These are phyloP conservation scores for Zalerion maritima DNA, from an alignment of 495 filamentous ascomycete species.

Conservation along the genomic window DNA sequence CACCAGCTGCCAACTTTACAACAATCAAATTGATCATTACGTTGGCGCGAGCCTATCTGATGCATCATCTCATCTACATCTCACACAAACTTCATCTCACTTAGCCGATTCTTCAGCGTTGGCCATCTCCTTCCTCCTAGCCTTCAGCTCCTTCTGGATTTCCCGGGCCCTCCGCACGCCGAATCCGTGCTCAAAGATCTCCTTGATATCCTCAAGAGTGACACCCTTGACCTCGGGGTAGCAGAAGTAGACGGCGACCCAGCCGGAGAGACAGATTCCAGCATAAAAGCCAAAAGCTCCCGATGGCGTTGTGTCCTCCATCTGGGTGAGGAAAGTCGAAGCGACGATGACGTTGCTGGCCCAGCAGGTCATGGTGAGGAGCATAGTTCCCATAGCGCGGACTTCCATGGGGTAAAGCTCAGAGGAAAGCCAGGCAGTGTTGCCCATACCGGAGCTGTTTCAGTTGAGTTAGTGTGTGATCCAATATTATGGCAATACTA, in stretches of 20 bases:
- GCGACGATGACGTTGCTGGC: conserved; percentile 37
- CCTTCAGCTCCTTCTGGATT: too few relatives aligned
- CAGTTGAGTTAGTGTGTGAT: too few relatives aligned
- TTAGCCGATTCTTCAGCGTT: too few relatives aligned
- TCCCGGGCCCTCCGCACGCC: conserved; percentile 15
- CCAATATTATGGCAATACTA: too few relatives aligned
- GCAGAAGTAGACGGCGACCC: conserved; percentile 31
- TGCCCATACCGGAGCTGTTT: conserved; percentile 30
- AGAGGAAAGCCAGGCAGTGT: conserved; percentile 35
- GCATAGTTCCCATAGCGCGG: conserved; percentile 38
- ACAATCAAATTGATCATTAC: too few relatives aligned
- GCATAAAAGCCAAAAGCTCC: conserved; percentile 41
- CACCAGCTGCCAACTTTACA: too few relatives aligned
- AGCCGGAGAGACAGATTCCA: conserved; percentile 31
- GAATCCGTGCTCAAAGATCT: conserved; percentile 34
- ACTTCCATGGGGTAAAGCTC: conserved; percentile 40
- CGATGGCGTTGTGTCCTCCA: conserved; percentile 30
- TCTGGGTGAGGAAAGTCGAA: conserved; percentile 36
- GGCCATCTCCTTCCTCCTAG: too few relatives aligned
- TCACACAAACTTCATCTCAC: too few relatives aligned
- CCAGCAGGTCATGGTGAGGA: conserved; percentile 35
- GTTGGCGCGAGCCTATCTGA: too few relatives aligned
- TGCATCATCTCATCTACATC: too few relatives aligned
- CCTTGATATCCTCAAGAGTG: conserved; percentile 33
- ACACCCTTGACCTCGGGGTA: conserved; percentile 37